Conservation (phyloP, 2,329 filamentous ascomycete genomes). For the Talaromyces piceae region DNA sequence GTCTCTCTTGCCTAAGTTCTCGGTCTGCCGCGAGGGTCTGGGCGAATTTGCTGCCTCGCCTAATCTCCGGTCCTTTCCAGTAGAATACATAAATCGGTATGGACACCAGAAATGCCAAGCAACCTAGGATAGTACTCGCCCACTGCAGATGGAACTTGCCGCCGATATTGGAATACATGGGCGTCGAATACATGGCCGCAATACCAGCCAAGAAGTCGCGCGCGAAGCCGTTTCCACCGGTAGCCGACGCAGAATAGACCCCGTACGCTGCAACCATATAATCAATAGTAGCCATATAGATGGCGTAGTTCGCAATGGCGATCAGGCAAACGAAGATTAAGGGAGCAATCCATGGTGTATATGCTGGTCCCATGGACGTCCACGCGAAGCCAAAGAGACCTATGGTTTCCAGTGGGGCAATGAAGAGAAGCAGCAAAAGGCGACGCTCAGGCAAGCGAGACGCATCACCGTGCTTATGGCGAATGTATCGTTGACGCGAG, state of each 20-base stretch:
- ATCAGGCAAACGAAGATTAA: slow-evolving; percentile 59
- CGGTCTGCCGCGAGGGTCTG: slow-evolving; percentile 28
- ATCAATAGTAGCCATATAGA: slow-evolving; percentile 71
- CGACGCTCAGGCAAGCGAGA: slow-evolving; percentile 53
- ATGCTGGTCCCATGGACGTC: slow-evolving; percentile 57
- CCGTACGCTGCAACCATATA: slow-evolving; percentile 73
- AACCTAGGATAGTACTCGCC: slow-evolving; percentile 48
- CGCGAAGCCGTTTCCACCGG: slow-evolving; percentile 67
- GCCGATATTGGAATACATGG: slow-evolving; percentile 50
- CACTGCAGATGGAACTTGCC: slow-evolving; percentile 41
- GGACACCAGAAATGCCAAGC: slow-evolving; percentile 44
- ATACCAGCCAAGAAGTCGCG: slow-evolving; percentile 67
- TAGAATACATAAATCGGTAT: slow-evolving; percentile 51
- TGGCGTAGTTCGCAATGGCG: slow-evolving; percentile 65
- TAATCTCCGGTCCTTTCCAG: slow-evolving; percentile 47
- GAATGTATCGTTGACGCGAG: slow-evolving; percentile 33
- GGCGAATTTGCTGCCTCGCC: slow-evolving; percentile 47
- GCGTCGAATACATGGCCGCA: slow-evolving; percentile 59
- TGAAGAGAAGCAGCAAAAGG: slow-evolving; percentile 58
- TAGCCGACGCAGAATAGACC: slow-evolving; percentile 65
- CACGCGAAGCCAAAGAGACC: slow-evolving; percentile 65
- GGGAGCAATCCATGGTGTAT: slow-evolving; percentile 60
- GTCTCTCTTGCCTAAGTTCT: slow-evolving; percentile 8
- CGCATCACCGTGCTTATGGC: slow-evolving; percentile 39
- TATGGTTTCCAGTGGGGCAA: slow-evolving; percentile 54